Evolutionary conservation across 176 grass and related monocot genomes (phyloP).

Genomic region (Pontederia crassipes): DNA sequence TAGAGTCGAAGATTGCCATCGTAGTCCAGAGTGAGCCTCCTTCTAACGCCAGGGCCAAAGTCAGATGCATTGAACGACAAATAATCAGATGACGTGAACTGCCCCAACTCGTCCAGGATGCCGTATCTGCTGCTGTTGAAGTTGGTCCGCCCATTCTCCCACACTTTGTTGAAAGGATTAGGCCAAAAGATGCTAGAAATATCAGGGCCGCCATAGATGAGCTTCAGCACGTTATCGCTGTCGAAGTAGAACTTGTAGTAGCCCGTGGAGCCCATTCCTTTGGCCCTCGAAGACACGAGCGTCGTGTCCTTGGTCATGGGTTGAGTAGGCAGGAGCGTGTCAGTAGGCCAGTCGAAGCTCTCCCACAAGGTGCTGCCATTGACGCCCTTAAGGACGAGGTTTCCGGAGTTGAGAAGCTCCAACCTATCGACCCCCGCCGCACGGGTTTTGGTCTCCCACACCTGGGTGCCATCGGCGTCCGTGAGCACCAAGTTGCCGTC

Average conservation of each 20-base stretch:
- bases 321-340: conserved; percentile 43
- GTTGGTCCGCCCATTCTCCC: conserved; percentile 14
- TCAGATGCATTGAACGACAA: conserved; percentile 28
- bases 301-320: conserved; percentile 24
- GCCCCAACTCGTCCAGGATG: conserved; percentile 7
- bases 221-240: conserved; percentile 11
- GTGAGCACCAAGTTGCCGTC: conserved; percentile 27
- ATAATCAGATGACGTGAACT: conserved; percentile 16
- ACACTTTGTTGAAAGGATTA: conserved; percentile 7
- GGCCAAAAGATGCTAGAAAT: conserved; percentile 40
- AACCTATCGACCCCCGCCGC: conserved; percentile 1
- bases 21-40: conserved; percentile 39
- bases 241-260: conserved; percentile 33
- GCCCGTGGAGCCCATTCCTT: conserved; percentile 10
- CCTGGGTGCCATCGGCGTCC: conserved; percentile 6
- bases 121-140: conserved; percentile 30
- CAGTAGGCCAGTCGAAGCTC: conserved; percentile 47
- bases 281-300: conserved; percentile 19
- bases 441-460: conserved; percentile 18
- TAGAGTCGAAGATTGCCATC: conserved; percentile 42
- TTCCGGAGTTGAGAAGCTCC: conserved; percentile 29
- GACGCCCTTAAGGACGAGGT: conserved; percentile 28
- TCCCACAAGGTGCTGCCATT: conserved; percentile 23
- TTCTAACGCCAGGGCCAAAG: conserved; percentile 13
- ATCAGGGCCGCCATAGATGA: conserved; percentile 24